Percentiles rank a stretch among this genome's conserved stretches.
Conservation (phyloP, 208 protist species). For the Lotmaria passim region DNA sequence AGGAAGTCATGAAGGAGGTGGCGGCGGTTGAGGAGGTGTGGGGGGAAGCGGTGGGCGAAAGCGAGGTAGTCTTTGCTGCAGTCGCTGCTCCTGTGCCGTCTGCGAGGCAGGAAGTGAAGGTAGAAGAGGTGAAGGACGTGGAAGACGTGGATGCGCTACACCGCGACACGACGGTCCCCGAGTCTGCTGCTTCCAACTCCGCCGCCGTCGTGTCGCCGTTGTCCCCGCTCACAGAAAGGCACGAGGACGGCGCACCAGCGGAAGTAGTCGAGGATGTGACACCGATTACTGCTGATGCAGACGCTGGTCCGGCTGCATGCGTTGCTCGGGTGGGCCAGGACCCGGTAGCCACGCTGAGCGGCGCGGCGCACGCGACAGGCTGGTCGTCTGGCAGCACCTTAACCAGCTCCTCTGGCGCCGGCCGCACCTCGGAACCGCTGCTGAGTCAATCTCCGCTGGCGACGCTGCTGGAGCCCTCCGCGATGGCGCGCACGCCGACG, state of each 20-base stretch:
- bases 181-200: slow-evolving; percentile 1
- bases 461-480: slow-evolving; percentile 3
- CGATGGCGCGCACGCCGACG: not conserved
- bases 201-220: not conserved
- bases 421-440: slow-evolving; percentile 10
- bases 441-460: slow-evolving; percentile 9
- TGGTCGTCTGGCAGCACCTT: not conserved
- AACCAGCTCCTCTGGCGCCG: not conserved
- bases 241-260: not conserved
- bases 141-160: not conserved
- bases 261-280: not conserved
- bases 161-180: not conserved
- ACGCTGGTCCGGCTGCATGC: not conserved
- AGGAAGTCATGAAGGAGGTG: not conserved
- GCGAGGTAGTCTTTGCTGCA: no score
- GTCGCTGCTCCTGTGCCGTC: not conserved
- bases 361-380: not conserved
- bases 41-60: not conserved
- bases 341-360: not conserved
- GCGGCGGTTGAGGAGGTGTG: not conserved
- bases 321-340: not conserved
- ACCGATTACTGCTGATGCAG: not conserved
- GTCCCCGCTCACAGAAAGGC: not conserved
- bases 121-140: not conserved
- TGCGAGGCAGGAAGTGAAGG: not conserved